Evolutionary conservation across 2,329 filamentous ascomycete species (phyloP).

Genomic region (Juglanconis juglandina): DNA sequence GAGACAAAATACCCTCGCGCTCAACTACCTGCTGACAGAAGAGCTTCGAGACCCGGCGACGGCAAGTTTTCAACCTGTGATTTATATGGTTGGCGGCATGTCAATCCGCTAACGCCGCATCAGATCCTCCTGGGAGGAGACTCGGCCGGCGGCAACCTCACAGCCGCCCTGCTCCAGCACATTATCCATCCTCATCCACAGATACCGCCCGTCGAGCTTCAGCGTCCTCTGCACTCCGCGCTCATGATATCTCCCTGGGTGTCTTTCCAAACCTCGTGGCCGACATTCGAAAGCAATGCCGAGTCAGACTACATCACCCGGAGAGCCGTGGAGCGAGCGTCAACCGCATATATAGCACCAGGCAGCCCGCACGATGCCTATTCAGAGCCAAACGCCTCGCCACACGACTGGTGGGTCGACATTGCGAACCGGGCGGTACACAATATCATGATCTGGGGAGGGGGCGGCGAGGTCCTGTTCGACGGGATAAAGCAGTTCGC

Average conservation of each 20-base stretch:
- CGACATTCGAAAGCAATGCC: neutral
- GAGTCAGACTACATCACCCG: conserved; percentile 6
- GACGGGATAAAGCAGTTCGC: conserved; percentile 1
- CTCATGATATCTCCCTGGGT: conserved; percentile 7
- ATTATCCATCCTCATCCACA: conserved; percentile 29
- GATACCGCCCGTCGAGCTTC: neutral
- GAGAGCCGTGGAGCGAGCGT: neutral
- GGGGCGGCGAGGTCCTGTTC: neutral
- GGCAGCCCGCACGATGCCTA: conserved; percentile 1
- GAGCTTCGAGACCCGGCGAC: conserved; percentile 27
- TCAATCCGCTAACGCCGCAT: neutral
- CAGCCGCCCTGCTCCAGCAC: conserved; percentile 30
- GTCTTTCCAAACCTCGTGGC: neutral
- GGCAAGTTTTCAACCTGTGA: neutral
- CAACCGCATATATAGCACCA: neutral
- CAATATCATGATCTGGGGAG: conserved; percentile 11
- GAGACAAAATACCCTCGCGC: conserved; percentile 29
- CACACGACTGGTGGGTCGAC: conserved; percentile 2
- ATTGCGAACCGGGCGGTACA: neutral
- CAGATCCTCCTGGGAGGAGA: conserved; percentile 35
- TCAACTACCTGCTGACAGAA: conserved; percentile 26
- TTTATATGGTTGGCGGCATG: neutral
- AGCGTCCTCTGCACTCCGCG: neutral
- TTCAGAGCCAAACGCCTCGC: neutral
- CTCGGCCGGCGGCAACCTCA: conserved; percentile 35